Conservation (phyloP, 805 yeast genomes). For the Candida cerambycidarum region DNA sequence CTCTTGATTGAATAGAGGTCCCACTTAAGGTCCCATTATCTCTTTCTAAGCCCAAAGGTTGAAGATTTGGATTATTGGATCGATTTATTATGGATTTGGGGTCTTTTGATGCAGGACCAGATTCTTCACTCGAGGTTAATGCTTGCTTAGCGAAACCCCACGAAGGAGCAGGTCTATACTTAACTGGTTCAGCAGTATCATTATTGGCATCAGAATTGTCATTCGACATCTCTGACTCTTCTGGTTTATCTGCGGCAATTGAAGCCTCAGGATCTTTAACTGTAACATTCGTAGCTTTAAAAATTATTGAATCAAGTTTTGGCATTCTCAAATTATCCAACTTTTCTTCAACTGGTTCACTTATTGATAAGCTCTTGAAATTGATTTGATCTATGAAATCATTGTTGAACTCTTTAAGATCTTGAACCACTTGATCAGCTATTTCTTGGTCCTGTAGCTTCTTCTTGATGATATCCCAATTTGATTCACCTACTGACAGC, state of each 20-base stretch:
- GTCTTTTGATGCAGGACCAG: not conserved
- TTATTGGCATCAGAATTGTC: too few species aligned
- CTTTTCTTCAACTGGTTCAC: not conserved
- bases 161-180: not conserved
- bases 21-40: too few species aligned
- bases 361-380: not conserved
- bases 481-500: not conserved
- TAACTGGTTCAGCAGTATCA: not conserved
- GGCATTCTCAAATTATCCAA: not conserved
- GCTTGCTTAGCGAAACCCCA: not conserved
- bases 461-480: not conserved
- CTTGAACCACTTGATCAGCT: not conserved
- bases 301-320: constrained; percentile 1
- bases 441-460: not conserved
- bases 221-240: not conserved
- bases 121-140: not conserved
- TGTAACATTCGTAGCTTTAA: not conserved
- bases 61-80: too few species aligned
- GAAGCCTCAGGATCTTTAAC: not conserved
- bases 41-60: too few species aligned
- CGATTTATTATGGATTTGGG: too few species aligned
- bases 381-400: not conserved
- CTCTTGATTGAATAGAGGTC: too few species aligned
- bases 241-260: not conserved
- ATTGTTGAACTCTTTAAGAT: not conserved